Conservation (phyloP, 2,329 filamentous ascomycete species). For the Alternaria dauci region DNA sequence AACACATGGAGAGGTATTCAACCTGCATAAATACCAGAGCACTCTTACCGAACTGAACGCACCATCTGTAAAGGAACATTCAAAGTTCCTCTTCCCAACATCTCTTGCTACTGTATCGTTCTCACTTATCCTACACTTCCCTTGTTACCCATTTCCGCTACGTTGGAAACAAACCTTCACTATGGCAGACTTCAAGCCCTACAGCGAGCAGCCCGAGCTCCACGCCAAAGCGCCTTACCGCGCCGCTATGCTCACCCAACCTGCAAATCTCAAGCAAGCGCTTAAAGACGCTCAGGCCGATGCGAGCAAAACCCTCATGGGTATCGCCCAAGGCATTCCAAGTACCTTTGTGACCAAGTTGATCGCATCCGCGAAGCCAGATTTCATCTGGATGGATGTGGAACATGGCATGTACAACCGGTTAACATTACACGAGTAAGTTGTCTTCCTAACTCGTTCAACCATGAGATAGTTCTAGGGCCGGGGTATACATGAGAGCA, state of each 20-base stretch:
- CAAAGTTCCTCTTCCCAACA: background rate
- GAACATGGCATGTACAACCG: conserved; percentile 42
- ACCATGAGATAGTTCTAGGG: background rate
- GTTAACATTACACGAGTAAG: conserved; percentile 37
- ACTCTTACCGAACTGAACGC: background rate
- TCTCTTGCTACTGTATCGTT: too few relatives aligned
- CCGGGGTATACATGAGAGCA: background rate
- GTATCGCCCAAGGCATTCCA: conserved; percentile 38
- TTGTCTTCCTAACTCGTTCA: background rate
- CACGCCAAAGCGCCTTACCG: conserved; percentile 35
- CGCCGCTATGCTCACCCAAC: conserved; percentile 32
- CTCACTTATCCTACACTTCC: background rate
- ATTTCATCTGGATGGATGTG: conserved; percentile 41
- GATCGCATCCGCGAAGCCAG: conserved; percentile 36
- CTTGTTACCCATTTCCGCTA: background rate
- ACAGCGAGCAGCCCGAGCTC: conserved; percentile 34
- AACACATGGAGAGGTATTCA: background rate
- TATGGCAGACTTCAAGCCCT: conserved; percentile 32
- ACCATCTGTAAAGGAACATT: background rate
- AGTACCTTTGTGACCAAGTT: conserved; percentile 39
- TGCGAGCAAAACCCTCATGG: conserved; percentile 34
- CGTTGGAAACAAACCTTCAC: background rate
- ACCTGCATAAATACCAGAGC: background rate
- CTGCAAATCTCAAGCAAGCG: conserved; percentile 33
- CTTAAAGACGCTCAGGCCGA: conserved; percentile 33